Conservation (phyloP, 1,139 yeast species). For the Wickerhamomyces sp. region DNA sequence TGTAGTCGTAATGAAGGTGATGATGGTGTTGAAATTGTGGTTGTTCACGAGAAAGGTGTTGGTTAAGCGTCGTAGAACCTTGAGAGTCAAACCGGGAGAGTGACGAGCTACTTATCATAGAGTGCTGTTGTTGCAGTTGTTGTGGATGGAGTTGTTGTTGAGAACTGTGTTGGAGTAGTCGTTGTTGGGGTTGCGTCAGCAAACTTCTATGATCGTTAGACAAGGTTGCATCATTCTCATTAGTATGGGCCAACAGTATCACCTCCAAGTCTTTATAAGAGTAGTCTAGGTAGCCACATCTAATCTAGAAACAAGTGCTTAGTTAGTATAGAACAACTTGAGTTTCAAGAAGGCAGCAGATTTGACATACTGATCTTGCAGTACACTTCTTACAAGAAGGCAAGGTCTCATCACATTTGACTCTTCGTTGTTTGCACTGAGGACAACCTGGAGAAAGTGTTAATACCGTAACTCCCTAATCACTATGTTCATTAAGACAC, state of each 20-base stretch:
- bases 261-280: constrained; percentile 7
- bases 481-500: too few species aligned
- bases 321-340: not conserved
- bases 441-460: constrained; percentile 13
- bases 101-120: too few species aligned
- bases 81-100: not conserved
- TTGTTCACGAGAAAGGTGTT: not conserved
- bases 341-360: not conserved
- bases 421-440: constrained; percentile 19
- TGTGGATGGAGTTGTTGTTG: not conserved
- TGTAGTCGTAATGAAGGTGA: not conserved
- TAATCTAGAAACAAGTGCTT: not conserved
- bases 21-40: not conserved
- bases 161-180: not conserved
- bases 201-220: not conserved
- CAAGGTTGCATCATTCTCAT: constrained; percentile 8
- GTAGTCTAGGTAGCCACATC: constrained; percentile 19
- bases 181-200: not conserved
- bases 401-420: constrained; percentile 20
- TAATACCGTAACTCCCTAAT: too few species aligned
- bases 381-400: constrained; percentile 17
- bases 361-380: constrained; percentile 8
- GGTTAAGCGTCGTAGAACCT: not conserved
- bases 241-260: constrained; percentile 10
- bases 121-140: not conserved